Conservation (phyloP, 169 alveolate species). For the Theileria annulata region DNA sequence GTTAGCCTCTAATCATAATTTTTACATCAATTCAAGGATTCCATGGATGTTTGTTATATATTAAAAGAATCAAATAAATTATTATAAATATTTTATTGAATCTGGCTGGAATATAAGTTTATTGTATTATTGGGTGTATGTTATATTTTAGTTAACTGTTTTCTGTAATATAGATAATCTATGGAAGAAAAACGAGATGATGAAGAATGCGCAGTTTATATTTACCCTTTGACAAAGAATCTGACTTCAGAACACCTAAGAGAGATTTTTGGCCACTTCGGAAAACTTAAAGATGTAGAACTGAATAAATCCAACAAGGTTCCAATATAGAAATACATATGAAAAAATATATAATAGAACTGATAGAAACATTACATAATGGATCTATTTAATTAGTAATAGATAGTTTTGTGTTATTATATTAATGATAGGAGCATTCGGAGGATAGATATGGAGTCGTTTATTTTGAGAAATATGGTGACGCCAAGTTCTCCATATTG, state of each 20-base stretch:
- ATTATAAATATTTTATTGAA: too few species aligned
- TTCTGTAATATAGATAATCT: not conserved
- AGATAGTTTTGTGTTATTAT: not conserved
- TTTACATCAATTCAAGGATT: not conserved
- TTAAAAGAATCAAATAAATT: too few species aligned
- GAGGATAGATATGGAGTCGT: constrained; percentile 17
- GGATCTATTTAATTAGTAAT: not conserved
- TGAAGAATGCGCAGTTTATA: constrained; percentile 16
- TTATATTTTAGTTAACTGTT: not conserved
- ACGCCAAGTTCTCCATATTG: constrained; percentile 24
- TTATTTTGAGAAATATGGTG: constrained; percentile 34
- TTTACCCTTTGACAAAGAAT: constrained; percentile 52
- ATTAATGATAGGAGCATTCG: not conserved
- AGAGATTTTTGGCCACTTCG: constrained; percentile 62
- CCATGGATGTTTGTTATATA: not conserved
- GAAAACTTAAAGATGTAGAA: constrained; percentile 28
- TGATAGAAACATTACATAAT: not conserved
- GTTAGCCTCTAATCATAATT: not conserved
- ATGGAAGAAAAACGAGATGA: constrained; percentile 7
- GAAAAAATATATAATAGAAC: not conserved
- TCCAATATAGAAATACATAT: not conserved
- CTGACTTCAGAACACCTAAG: constrained; percentile 47
- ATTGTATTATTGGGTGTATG: constrained; percentile 1
- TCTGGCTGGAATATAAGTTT: not conserved
- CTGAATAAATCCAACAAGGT: constrained; percentile 12